Evolutionary conservation across 352 stramenopile genomes (phyloP), one percentile per base, ranked within the genome.

Genomic region (Globisporangium megalacanthum): DNA sequence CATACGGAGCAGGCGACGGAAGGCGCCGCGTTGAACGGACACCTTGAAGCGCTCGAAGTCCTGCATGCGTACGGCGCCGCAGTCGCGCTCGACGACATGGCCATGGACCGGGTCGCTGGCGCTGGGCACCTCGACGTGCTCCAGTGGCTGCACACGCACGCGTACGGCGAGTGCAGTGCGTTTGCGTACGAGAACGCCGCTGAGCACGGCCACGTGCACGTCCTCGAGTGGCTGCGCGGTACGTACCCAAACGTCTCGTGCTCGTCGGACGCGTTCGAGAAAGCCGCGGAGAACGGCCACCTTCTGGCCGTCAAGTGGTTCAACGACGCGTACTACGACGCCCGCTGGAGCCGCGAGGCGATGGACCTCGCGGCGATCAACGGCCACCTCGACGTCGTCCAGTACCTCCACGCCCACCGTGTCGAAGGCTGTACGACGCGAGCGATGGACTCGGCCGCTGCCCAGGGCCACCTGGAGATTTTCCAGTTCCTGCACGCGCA

Each of bases 51-150:
- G 20, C 20, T 62, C 29, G 31, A 47, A 41, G 44, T 57, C 13
- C n/a, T 62, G 9, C 48, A 57, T 11, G 14, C 1, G 14, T 9
- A 48, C 41, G 17, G 14, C 13, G 31, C 20, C 6, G 6, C 9
- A 0, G 31, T 37, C 0, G 29, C 45, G 19, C 49, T 56, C 31
- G 36, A 20, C 15, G 49, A 57, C 14, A 22, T 29, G 29, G 45
- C 47, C 19, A 69, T 72, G 63, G 64, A 65, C 42, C 42, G 56
- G 22, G 52, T 58, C 17, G 62, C 63, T 1, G 41, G 50, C 10
- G 25, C 42, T 9, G 66, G 64, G 14, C 46, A 66, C 39, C 48
- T 72, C 17, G 64, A 60, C 9, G 59, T 73, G 63, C 47, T 72
- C 7, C 49, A 61, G 29, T 73, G 64, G 66, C 66, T 73, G 20